Percentiles rank a stretch among this genome's conserved stretches.
Evolutionary conservation across 495 filamentous ascomycete genomes (phyloP).

Genomic region (Penicillium tannophilum): DNA sequence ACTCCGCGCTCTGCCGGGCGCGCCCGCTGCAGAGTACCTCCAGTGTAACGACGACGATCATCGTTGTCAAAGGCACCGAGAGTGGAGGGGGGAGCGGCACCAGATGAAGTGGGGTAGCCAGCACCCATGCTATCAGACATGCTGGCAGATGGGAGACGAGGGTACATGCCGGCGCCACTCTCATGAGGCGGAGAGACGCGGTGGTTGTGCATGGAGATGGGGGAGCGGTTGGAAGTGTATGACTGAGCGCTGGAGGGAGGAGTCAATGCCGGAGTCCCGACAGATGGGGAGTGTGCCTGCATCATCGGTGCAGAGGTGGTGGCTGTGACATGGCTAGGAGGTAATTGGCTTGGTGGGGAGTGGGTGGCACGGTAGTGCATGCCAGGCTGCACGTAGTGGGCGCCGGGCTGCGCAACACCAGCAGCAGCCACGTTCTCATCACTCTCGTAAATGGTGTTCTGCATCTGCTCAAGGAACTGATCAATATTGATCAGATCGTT

Average conservation of each 20-base stretch:
- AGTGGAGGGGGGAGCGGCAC: conserved; percentile 71
- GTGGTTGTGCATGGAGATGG: conserved; percentile 60
- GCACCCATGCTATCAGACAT: conserved; percentile 54
- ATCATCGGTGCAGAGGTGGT: conserved; percentile 62
- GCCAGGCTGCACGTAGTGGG: conserved; percentile 60
- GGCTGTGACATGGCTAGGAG: conserved; percentile 57
- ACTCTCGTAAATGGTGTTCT: conserved; percentile 90
- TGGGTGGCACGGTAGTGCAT: conserved; percentile 70
- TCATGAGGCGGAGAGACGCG: conserved; percentile 67
- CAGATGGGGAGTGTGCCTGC: conserved; percentile 52
- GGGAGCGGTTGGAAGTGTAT: conserved; percentile 85
- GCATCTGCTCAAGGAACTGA: conserved; percentile 91
- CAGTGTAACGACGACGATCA: conserved; percentile 82
- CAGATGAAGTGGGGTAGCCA: conserved; percentile 63
- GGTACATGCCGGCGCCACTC: conserved; percentile 74
- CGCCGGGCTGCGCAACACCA: conserved; percentile 68
- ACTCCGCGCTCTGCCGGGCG: conserved; percentile 46
- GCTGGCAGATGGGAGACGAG: conserved; percentile 75
- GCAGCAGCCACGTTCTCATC: conserved; percentile 76
- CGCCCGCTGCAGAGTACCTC: conserved; percentile 81
- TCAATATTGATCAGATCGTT: conserved; percentile 89
- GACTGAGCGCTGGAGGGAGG: conserved; percentile 86
- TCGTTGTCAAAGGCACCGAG: conserved; percentile 80
- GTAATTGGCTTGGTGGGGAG: conserved; percentile 64
- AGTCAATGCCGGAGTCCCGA: conserved; percentile 80